Evolutionary conservation across 768 basidiomycete genomes (phyloP), one percentile per base, ranked within the genome.

Genomic region (Trametes sanguinea): DNA sequence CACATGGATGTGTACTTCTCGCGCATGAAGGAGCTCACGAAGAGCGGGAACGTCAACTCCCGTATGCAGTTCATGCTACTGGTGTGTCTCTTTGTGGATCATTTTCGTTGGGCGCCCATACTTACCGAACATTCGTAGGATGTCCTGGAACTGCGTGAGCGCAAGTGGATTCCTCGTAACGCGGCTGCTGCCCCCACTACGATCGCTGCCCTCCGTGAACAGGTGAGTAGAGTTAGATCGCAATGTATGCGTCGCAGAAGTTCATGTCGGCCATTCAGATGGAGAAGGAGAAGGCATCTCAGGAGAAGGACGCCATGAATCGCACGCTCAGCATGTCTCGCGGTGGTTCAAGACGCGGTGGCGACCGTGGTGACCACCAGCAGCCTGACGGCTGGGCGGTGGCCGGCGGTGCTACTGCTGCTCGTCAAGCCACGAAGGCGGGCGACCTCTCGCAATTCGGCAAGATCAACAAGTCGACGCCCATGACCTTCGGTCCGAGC

Each of bases 11-110:
- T 95, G 35, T 97, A 97, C 81, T 97, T 98, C 80, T 80, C 83
- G 40, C 85, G 96, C 57, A 94, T 99, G 87, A 85, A 86, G 71
- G 86, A 91, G 73, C 79, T 98, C 64, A 78, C 83, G 44, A 88
- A 88, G 77, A 92, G 85, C 68, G 75, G 68, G 14, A 87, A 89
- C 55, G 86, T 97, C 64, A 86, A 85, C 61, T 83, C 94, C 16
- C 89, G 97, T 69, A 92, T 98, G 84, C 87, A 88, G 58, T 98
- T 91, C 77, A 97, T 98, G 95, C 82, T 99, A 60, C 86, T 93
- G 86, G 95, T 96, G 62, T 58, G 84, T 77, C 40, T 3, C 29
- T 10, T 56, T 13, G 56, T 63, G 6, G 13, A 17, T 2, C n/a
- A 22, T 22, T 10, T 51, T 27, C 33, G 11, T 29, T 56, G 57